These are phyloP conservation scores for Beauveria varroae DNA, from an alignment of 2,329 filamentous ascomycete genomes.

Conservation along the genomic window DNA sequence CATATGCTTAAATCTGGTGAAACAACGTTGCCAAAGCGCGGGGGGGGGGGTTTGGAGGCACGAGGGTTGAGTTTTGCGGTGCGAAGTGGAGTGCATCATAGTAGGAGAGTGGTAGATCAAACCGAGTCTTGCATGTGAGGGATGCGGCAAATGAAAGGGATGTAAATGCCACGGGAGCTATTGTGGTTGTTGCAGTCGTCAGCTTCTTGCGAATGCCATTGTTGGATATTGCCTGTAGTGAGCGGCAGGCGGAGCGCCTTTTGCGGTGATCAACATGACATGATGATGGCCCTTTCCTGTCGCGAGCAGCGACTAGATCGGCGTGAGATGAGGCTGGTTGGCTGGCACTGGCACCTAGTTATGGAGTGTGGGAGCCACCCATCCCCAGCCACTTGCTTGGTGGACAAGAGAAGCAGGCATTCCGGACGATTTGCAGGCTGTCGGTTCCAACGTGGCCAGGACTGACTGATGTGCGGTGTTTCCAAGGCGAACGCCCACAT, in stretches of 20 bases:
- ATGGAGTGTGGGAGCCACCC: background rate
- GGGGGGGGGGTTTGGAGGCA: too few species aligned
- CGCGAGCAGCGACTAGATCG: constrained; percentile 6
- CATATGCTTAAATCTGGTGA: background rate
- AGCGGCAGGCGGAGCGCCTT: background rate
- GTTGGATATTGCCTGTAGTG: background rate
- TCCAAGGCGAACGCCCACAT: constrained; percentile 5
- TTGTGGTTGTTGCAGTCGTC: background rate
- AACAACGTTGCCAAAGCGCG: background rate
- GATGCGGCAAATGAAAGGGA: background rate
- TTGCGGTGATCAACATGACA: background rate
- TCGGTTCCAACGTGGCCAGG: background rate
- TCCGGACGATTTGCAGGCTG: constrained; percentile 2
- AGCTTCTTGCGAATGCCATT: background rate
- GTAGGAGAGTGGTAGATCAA: background rate
- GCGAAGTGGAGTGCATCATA: background rate
- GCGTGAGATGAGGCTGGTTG: constrained; percentile 4
- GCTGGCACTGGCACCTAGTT: background rate
- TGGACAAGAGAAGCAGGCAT: background rate
- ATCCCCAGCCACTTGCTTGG: background rate
- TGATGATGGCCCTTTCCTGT: background rate
- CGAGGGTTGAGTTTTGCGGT: background rate
- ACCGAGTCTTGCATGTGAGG: background rate
- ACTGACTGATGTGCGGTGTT: background rate
- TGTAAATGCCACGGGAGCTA: background rate